Conservation (phyloP, 306 rosid genomes). For the Citrullus amarus region DNA sequence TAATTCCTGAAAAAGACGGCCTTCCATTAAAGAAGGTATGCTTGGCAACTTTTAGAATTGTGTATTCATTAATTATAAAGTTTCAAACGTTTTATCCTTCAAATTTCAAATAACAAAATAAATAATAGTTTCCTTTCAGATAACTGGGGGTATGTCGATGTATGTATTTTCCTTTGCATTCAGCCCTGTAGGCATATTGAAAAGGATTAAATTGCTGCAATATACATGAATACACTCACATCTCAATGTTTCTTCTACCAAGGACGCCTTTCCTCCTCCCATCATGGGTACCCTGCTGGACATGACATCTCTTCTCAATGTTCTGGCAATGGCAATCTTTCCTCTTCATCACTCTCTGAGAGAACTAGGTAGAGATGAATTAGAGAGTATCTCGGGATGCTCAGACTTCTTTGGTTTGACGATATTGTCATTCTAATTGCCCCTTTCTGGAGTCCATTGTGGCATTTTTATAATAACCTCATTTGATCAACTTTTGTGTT, state of each 20-base stretch:
- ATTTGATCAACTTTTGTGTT: no score
- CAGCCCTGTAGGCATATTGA: no score
- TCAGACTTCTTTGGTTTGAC: neutral
- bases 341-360: neutral
- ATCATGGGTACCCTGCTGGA: neutral
- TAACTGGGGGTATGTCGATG: no score
- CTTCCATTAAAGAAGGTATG: conserved; percentile 80
- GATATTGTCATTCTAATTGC: no score
- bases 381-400: neutral
- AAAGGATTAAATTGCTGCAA: no score
- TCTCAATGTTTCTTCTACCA: no score
- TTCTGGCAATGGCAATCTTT: neutral
- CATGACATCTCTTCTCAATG: neutral
- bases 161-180: no score
- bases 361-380: neutral
- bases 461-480: no score
- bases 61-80: neutral
- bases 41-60: conserved; percentile 11
- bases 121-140: no score
- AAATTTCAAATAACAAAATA: neutral
- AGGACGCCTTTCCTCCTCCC: no score
- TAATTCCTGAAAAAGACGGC: conserved; percentile 83
- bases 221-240: no score
- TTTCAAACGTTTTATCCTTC: neutral
- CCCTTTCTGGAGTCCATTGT: no score